Conservation (phyloP, 2,329 filamentous ascomycete genomes). For the Atkinsonella hypoxylon region DNA sequence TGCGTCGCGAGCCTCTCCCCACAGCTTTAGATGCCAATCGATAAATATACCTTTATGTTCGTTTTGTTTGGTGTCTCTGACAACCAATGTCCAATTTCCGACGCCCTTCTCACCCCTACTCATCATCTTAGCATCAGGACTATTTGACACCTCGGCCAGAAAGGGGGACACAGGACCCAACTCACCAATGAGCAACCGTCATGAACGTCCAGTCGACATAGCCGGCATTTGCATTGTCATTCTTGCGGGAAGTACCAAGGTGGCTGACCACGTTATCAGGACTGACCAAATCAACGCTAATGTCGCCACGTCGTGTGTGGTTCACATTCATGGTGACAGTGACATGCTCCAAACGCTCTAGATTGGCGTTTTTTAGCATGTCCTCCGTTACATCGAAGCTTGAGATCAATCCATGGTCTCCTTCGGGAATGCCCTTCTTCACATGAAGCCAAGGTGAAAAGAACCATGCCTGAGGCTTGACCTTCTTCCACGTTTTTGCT, state of each 20-base stretch:
- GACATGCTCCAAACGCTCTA: slow-evolving; percentile 83
- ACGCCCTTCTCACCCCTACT: slow-evolving; percentile 73
- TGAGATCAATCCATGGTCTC: slow-evolving; percentile 64
- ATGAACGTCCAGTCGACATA: slow-evolving; percentile 98
- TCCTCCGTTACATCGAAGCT: slow-evolving; percentile 72
- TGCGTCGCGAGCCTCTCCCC: slow-evolving; percentile 77
- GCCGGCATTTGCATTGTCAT: slow-evolving; percentile 54
- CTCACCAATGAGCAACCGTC: slow-evolving; percentile 91
- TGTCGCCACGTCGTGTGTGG: slow-evolving; percentile 75
- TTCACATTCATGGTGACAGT: slow-evolving; percentile 96
- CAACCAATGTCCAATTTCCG: slow-evolving; percentile 81
- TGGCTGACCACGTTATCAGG: slow-evolving; percentile 73
- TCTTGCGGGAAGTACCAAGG: slow-evolving; percentile 61
- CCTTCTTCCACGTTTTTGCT: slow-evolving; percentile 73
- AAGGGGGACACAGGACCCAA: slow-evolving; percentile 2
- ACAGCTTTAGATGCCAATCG: slow-evolving; percentile 90
- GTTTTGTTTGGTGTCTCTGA: slow-evolving; percentile 77
- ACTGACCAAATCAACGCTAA: slow-evolving; percentile 85
- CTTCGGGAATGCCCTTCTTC: slow-evolving; percentile 74
- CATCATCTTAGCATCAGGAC: slow-evolving; percentile 17
- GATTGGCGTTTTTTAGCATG: slow-evolving; percentile 70
- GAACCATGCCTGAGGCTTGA: slow-evolving; percentile 93
- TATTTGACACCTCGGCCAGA: neutral
- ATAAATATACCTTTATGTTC: slow-evolving; percentile 64
- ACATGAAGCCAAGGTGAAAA: slow-evolving; percentile 92